Conservation (phyloP, 148 eudicot genomes). For the Vaccinium myrtillus region DNA sequence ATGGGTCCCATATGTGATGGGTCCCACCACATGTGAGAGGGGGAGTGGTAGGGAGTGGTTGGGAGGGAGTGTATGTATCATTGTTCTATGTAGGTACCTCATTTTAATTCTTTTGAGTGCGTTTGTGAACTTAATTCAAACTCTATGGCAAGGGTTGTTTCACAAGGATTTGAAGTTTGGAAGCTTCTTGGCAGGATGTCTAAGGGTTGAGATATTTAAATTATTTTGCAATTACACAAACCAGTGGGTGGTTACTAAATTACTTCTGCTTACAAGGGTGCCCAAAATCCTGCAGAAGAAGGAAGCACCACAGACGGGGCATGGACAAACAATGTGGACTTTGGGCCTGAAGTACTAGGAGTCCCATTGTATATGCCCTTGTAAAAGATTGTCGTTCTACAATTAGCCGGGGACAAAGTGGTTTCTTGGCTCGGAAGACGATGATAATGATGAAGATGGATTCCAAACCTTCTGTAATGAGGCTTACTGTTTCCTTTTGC, state of each 20-base stretch:
- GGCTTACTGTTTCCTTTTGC: not conserved
- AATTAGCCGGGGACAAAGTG: not conserved
- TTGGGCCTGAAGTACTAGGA: not conserved
- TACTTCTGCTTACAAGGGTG: not conserved
- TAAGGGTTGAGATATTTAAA: not conserved
- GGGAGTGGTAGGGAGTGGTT: too few relatives aligned
- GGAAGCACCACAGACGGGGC: not conserved
- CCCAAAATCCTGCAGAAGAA: not conserved
- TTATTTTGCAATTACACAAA: not conserved
- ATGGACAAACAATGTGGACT: not conserved
- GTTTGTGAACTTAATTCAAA: not conserved
- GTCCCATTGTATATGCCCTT: not conserved
- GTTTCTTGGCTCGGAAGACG: not conserved
- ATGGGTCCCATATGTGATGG: too few relatives aligned
- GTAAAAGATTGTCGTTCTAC: not conserved
- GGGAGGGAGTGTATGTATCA: too few relatives aligned
- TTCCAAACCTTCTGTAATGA: not conserved
- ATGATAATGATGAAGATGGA: not conserved
- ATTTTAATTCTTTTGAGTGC: not conserved
- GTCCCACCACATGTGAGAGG: too few relatives aligned
- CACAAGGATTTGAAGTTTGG: too few relatives aligned
- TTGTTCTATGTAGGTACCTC: too few relatives aligned
- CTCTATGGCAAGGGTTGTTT: too few relatives aligned
- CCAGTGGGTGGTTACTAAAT: not conserved
- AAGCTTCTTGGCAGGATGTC: too few relatives aligned